phyloP scores from a whole-genome alignment of 371 early-diverging fungal genomes.

The Chytridiales sp. region DNA sequence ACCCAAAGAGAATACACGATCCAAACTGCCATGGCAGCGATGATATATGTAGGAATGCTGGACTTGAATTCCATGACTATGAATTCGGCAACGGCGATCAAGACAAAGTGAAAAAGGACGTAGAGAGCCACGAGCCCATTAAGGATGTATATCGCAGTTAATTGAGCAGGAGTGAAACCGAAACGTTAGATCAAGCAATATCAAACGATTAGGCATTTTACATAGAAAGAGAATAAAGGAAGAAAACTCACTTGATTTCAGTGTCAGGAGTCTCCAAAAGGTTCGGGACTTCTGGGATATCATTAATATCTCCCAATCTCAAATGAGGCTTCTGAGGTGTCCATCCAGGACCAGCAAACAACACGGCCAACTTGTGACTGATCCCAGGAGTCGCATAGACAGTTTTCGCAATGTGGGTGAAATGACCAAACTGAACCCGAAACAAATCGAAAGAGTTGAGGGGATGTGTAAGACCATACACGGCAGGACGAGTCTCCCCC shows the following conservation, averaged over 20 bases:
- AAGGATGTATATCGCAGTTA: background rate
- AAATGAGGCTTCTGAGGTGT: conserved; percentile 29
- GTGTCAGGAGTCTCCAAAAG: conserved; percentile 12
- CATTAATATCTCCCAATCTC: conserved; percentile 14
- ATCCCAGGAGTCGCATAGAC: conserved; percentile 41
- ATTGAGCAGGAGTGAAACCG: background rate
- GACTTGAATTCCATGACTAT: conserved; percentile 4
- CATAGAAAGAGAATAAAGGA: background rate
- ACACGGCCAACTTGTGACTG: conserved; percentile 47
- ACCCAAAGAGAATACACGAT: conserved; percentile 8
- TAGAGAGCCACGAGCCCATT: background rate
- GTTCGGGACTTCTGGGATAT: conserved; percentile 20
- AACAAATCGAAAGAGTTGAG: conserved; percentile 60
- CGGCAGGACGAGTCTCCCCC: conserved; percentile 46
- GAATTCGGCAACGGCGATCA: background rate
- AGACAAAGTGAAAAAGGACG: conserved; percentile 6
- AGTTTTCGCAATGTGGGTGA: conserved; percentile 44
- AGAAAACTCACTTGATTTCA: conserved; percentile 10
- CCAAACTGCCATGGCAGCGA: background rate
- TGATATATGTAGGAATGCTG: background rate
- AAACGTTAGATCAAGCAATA: background rate
- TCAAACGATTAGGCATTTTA: background rate
- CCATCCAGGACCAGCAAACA: conserved; percentile 64
- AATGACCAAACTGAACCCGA: conserved; percentile 52
- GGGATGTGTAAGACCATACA: conserved; percentile 57